These are phyloP conservation scores for Phalaenopsis equestris DNA, from an alignment of 106 monocot species.

Conservation along the genomic window DNA sequence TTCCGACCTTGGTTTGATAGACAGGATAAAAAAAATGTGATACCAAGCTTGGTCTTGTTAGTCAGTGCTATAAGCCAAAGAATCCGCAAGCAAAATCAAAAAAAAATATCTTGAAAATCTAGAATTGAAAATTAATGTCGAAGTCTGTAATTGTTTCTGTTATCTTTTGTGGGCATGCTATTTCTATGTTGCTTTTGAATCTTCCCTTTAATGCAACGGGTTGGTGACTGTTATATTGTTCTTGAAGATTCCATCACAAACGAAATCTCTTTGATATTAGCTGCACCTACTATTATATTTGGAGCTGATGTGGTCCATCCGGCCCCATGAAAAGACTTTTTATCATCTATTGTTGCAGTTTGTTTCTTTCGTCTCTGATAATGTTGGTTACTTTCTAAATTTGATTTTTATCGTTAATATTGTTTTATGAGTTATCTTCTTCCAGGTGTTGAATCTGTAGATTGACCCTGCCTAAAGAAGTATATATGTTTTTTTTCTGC, in stretches of 20 bases:
- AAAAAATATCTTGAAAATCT: too few species aligned
- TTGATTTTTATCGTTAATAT: not conserved
- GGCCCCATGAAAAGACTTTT: constrained; percentile 65
- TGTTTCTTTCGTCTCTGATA: not conserved
- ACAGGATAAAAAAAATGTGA: too few species aligned
- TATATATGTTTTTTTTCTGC: constrained; percentile 50
- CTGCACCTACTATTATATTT: constrained; percentile 65
- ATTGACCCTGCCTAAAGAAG: constrained; percentile 71
- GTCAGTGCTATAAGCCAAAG: too few species aligned
- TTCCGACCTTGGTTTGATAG: too few species aligned
- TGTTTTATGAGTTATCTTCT: not conserved
- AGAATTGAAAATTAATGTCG: not conserved
- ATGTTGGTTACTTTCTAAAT: not conserved
- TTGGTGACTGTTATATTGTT: constrained; percentile 57
- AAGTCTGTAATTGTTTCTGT: not conserved
- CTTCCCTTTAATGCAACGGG: not conserved
- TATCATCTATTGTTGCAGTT: constrained; percentile 74
- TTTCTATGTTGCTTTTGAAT: not conserved
- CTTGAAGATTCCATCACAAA: constrained; percentile 33
- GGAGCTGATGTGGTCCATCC: constrained; percentile 97
- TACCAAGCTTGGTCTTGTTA: too few species aligned
- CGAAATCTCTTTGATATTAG: constrained; percentile 39
- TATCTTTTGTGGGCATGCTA: not conserved
- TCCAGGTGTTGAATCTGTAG: constrained; percentile 73
- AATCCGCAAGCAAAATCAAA: too few species aligned